A percentile compares a stretch with the other conserved stretches of the same genome.
Evolutionary conservation across 805 yeast genomes (phyloP).

Genomic region (Yamadazyma takamatsuzukensis): DNA sequence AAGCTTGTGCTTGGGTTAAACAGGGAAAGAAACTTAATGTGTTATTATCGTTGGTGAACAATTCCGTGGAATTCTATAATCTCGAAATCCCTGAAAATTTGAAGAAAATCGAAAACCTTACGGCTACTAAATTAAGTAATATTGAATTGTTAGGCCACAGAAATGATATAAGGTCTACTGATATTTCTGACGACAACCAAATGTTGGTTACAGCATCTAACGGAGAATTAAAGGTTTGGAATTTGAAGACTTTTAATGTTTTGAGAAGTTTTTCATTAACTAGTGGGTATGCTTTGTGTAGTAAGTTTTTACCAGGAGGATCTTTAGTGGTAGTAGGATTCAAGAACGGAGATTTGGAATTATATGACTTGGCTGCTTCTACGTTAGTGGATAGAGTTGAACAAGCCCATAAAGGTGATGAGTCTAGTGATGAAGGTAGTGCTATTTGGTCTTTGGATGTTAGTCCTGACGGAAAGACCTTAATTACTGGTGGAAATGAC

Average conservation of each 20-base stretch:
- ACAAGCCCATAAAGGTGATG: conserved; percentile 53
- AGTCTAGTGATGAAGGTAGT: conserved; percentile 29
- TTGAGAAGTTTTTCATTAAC: conserved; percentile 70
- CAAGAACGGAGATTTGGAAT: conserved; percentile 77
- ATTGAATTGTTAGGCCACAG: conserved; percentile 85
- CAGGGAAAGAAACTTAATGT: conserved; percentile 52
- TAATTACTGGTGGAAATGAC: conserved; percentile 94
- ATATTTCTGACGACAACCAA: conserved; percentile 75
- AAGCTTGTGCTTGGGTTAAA: conserved; percentile 62
- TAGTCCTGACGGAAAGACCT: conserved; percentile 76
- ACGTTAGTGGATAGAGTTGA: conserved; percentile 65
- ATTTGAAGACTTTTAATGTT: conserved; percentile 66
- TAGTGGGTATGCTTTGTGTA: conserved; percentile 80
- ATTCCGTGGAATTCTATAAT: conserved; percentile 67
- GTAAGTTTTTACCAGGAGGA: conserved; percentile 89
- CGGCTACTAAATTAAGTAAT: conserved; percentile 47
- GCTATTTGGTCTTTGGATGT: conserved; percentile 92
- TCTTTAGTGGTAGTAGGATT: conserved; percentile 83
- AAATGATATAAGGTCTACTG: conserved; percentile 80
- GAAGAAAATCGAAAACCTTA: conserved; percentile 46
- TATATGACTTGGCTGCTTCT: conserved; percentile 84
- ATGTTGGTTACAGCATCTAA: conserved; percentile 87
- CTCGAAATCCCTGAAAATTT: conserved; percentile 53
- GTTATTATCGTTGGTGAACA: conserved; percentile 63
- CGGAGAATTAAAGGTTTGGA: conserved; percentile 89